A percentile compares a stretch with the other conserved stretches of the same genome.
Conservation (phyloP, 495 filamentous ascomycete species). For the Daldinia childiae region DNA sequence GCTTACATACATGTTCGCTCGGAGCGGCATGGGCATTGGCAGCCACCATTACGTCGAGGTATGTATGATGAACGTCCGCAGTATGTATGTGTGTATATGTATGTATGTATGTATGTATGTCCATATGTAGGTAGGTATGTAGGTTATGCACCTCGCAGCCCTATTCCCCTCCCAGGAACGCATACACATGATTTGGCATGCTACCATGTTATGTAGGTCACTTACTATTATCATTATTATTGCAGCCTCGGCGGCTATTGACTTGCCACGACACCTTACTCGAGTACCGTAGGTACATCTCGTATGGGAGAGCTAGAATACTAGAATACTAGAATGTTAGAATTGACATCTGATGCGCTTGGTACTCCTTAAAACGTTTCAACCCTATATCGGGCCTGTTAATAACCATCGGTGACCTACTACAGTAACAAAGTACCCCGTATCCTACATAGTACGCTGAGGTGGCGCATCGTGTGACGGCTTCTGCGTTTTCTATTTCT, state of each 20-base stretch:
- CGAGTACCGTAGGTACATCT: conserved; percentile 12
- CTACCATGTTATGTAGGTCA: neutral
- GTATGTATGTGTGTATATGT: neutral
- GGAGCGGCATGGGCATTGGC: conserved; percentile 13
- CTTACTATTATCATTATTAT: conserved; percentile 32
- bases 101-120: conserved; percentile 11
- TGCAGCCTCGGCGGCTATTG: conserved; percentile 36
- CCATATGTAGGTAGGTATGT: conserved; percentile 8
- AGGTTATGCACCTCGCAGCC: conserved; percentile 39
- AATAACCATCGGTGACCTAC: conserved; percentile 24
- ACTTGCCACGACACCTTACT: conserved; percentile 33
- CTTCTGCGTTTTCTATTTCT: conserved; percentile 11
- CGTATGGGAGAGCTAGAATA: conserved; percentile 16
- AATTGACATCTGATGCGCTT: conserved; percentile 37
- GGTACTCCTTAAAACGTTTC: conserved; percentile 34
- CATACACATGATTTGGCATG: conserved; percentile 14
- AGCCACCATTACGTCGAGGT: conserved; percentile 20
- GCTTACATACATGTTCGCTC: conserved; percentile 20
- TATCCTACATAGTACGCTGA: conserved; percentile 12
- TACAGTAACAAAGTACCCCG: conserved; percentile 13
- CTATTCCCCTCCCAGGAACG: conserved; percentile 32
- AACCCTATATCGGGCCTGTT: conserved; percentile 37
- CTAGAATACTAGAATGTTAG: no score
- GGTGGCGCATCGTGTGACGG: conserved; percentile 17
- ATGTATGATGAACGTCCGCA: conserved; percentile 3